phyloP scores from a whole-genome alignment of 352 stramenopile species.

The Phytophthora vignae region DNA sequence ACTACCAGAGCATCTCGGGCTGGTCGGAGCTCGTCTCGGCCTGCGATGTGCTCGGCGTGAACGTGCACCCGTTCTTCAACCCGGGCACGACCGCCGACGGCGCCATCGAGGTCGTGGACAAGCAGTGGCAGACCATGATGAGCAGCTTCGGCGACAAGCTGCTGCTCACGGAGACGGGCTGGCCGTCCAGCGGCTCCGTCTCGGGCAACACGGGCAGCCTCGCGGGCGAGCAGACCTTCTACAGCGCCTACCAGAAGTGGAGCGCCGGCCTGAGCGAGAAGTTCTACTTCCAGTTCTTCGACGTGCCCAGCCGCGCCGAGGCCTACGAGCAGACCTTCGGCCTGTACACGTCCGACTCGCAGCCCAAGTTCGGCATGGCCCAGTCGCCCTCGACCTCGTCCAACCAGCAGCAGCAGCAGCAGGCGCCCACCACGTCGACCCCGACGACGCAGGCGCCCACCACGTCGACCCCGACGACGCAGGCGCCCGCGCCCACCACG shows the following conservation, averaged over 20 bases:
- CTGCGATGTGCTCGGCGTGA: slow-evolving; percentile 61
- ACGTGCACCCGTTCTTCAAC: slow-evolving; percentile 73
- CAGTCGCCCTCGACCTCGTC: slow-evolving; percentile 22
- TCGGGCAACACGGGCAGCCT: slow-evolving; percentile 48
- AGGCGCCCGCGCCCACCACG: not conserved
- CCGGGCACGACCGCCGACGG: slow-evolving; percentile 35
- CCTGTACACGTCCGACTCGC: slow-evolving; percentile 49
- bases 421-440: slow-evolving; percentile 7
- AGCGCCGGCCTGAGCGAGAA: slow-evolving; percentile 54
- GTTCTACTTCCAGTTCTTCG: slow-evolving; percentile 87
- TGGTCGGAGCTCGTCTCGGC: slow-evolving; percentile 50
- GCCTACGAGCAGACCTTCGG: slow-evolving; percentile 65
- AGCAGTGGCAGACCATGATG: slow-evolving; percentile 62
- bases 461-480: slow-evolving; percentile 19
- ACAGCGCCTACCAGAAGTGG: slow-evolving; percentile 69
- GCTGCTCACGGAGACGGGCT: slow-evolving; percentile 62
- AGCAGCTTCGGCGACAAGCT: slow-evolving; percentile 57
- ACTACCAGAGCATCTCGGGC: slow-evolving; percentile 35
- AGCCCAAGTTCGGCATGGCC: slow-evolving; percentile 64
- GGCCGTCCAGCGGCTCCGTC: slow-evolving; percentile 49
- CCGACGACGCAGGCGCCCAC: slow-evolving; percentile 17
- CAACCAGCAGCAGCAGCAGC: not conserved
- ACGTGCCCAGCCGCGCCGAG: slow-evolving; percentile 54
- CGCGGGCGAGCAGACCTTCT: slow-evolving; percentile 55
- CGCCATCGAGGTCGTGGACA: slow-evolving; percentile 56